A percentile compares a stretch with the other conserved stretches of the same genome.
Conservation (phyloP, 495 filamentous ascomycete genomes). For the Letharia columbiana region DNA sequence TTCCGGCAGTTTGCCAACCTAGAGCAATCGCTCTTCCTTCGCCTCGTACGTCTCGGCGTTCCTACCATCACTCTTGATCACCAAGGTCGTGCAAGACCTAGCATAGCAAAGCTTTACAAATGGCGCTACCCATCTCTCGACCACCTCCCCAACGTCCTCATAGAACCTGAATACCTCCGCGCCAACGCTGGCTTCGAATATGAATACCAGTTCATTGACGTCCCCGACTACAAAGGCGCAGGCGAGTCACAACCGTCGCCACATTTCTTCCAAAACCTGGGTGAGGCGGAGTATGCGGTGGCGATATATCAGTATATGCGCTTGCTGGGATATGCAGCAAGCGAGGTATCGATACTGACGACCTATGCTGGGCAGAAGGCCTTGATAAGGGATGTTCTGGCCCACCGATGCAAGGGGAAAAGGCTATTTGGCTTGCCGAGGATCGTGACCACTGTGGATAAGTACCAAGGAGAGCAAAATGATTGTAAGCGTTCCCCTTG, state of each 20-base stretch:
- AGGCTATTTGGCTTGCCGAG: conserved; percentile 83
- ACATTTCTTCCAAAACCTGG: conserved; percentile 95
- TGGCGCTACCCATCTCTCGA: conserved; percentile 85
- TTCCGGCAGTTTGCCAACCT: conserved; percentile 93
- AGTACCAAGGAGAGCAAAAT: conserved; percentile 98
- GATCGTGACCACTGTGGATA: conserved; percentile 90
- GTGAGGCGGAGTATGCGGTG: conserved; percentile 94
- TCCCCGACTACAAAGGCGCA: conserved; percentile 83
- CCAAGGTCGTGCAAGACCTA: conserved; percentile 81
- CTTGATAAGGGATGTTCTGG: conserved; percentile 80
- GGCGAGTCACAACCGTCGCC: conserved; percentile 89
- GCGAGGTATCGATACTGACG: conserved; percentile 80
- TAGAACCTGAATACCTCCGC: conserved; percentile 58
- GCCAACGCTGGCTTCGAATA: conserved; percentile 90
- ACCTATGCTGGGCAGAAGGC: conserved; percentile 94
- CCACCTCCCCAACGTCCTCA: conserved; percentile 66
- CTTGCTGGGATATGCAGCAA: conserved; percentile 87
- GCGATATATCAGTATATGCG: conserved; percentile 98
- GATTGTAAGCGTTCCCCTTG: conserved; percentile 43
- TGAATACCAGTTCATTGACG: conserved; percentile 96
- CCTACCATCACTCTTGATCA: conserved; percentile 83
- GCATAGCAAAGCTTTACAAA: conserved; percentile 80
- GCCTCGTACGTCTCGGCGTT: conserved; percentile 81
- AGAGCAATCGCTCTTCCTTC: conserved; percentile 88
- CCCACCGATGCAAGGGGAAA: conserved; percentile 75